Evolutionary conservation across 2,329 filamentous ascomycete genomes (phyloP).

Genomic region (Alternaria consortialis): DNA sequence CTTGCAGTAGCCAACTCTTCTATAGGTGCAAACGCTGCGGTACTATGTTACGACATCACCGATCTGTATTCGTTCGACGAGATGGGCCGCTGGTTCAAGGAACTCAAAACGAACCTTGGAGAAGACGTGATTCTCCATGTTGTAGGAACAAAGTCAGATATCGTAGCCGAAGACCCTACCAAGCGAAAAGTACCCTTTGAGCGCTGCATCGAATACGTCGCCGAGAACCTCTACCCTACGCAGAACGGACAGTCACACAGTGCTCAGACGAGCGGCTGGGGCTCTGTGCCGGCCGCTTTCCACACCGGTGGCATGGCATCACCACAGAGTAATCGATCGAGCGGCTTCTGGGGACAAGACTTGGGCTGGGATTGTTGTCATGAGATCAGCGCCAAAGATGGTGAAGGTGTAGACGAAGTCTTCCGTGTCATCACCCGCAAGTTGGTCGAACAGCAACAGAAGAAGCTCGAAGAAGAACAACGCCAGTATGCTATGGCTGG

Average conservation of each 20-base stretch:
- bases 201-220: slow-evolving; percentile 93
- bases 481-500: slow-evolving; percentile 55
- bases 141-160: slow-evolving; percentile 82
- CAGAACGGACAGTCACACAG: slow-evolving; percentile 46
- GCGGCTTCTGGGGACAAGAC: slow-evolving; percentile 89
- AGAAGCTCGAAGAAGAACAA: slow-evolving; percentile 61
- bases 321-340: slow-evolving; percentile 64
- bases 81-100: slow-evolving; percentile 90
- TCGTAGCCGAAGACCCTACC: slow-evolving; percentile 83
- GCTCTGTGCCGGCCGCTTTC: slow-evolving; percentile 49
- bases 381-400: slow-evolving; percentile 92
- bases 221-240: slow-evolving; percentile 84
- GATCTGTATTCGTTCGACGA: slow-evolving; percentile 85
- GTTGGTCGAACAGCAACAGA: slow-evolving; percentile 75
- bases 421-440: slow-evolving; percentile 91
- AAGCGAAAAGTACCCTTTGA: slow-evolving; percentile 90
- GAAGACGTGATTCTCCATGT: slow-evolving; percentile 87
- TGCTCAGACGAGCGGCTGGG: slow-evolving; percentile 36
- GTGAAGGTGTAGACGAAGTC: slow-evolving; percentile 95
- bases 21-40: slow-evolving; percentile 84
- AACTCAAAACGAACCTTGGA: slow-evolving; percentile 79
- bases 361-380: slow-evolving; percentile 97
- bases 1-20: neutral
- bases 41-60: slow-evolving; percentile 94
- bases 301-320: slow-evolving; percentile 54